phyloP scores from a whole-genome alignment of 106 monocot species.

The Vanilla planifolia region DNA sequence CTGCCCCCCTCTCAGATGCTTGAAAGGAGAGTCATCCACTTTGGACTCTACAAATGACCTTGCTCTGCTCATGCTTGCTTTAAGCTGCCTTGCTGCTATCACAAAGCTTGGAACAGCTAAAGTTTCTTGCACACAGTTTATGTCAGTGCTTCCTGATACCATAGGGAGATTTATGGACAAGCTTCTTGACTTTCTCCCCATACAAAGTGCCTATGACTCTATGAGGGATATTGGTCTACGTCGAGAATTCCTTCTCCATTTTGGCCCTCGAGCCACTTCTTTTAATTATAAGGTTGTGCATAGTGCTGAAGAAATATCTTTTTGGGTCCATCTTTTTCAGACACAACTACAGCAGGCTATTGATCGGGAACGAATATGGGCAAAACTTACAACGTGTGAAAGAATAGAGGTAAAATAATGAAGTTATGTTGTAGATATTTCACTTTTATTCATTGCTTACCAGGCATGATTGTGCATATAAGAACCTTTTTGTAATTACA shows the following conservation, averaged over 20 bases:
- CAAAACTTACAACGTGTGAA: constrained; percentile 94
- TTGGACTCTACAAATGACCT: constrained; percentile 38
- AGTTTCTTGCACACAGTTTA: constrained; percentile 78
- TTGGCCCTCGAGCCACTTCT: constrained; percentile 80
- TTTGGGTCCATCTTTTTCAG: constrained; percentile 91
- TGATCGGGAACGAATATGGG: constrained; percentile 97
- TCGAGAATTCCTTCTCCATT: constrained; percentile 88
- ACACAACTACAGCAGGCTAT: constrained; percentile 68
- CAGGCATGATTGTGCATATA: not conserved
- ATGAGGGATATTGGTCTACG: constrained; percentile 76
- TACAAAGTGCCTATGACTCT: constrained; percentile 62
- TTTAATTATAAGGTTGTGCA: constrained; percentile 37
- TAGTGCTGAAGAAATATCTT: constrained; percentile 67
- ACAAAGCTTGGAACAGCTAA: constrained; percentile 79
- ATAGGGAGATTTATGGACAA: constrained; percentile 87
- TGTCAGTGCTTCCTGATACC: constrained; percentile 67
- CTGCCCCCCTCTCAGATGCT: not conserved
- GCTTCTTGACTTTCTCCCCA: constrained; percentile 84
- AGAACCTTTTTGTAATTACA: too few relatives aligned
- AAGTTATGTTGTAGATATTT: not conserved
- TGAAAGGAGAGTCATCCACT: constrained; percentile 37
- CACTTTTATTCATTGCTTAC: not conserved
- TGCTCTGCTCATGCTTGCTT: constrained; percentile 74
- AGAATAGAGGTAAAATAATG: constrained; percentile 76
- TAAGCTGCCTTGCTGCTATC: constrained; percentile 80